These are phyloP conservation scores for Spathaspora gorwiae DNA, from an alignment of 805 yeast genomes.

Conservation along the genomic window DNA sequence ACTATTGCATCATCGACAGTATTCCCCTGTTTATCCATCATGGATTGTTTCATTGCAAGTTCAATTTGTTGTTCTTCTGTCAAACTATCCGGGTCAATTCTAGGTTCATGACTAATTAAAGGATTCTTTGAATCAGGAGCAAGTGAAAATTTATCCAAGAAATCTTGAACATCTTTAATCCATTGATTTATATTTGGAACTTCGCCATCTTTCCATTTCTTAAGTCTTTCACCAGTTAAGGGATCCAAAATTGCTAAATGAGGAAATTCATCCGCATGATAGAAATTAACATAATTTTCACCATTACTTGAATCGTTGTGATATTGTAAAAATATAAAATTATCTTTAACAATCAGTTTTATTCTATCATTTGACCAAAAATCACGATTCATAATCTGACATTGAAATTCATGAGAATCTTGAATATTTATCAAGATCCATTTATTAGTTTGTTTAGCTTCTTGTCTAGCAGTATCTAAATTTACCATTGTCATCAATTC, in stretches of 20 bases:
- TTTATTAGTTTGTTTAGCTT: slow-evolving; percentile 60
- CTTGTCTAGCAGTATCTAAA: slow-evolving; percentile 67
- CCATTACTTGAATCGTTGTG: slow-evolving; percentile 77
- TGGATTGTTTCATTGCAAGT: slow-evolving; percentile 65
- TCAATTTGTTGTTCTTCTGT: slow-evolving; percentile 83
- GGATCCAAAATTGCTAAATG: slow-evolving; percentile 93
- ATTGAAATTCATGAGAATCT: slow-evolving; percentile 76
- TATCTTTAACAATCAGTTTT: slow-evolving; percentile 56
- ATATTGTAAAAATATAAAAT: slow-evolving; percentile 83
- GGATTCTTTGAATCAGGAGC: slow-evolving; percentile 66
- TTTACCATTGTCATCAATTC: slow-evolving; percentile 69
- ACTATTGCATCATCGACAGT: slow-evolving; percentile 25
- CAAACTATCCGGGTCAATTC: slow-evolving; percentile 58
- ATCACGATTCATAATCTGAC: slow-evolving; percentile 89
- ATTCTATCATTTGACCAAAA: slow-evolving; percentile 75
- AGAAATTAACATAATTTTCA: slow-evolving; percentile 62
- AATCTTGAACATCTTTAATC: slow-evolving; percentile 64
- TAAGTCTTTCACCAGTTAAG: slow-evolving; percentile 86
- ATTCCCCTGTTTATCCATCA: slow-evolving; percentile 28
- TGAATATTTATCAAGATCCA: slow-evolving; percentile 91
- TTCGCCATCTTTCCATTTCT: slow-evolving; percentile 61
- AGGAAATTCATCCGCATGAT: slow-evolving; percentile 68
- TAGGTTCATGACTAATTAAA: slow-evolving; percentile 52
- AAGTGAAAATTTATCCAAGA: slow-evolving; percentile 60
- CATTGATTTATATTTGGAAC: slow-evolving; percentile 60